These are phyloP conservation scores for Coprinopsis strossmayeri DNA, from an alignment of 768 basidiomycete species.

Conservation along the genomic window DNA sequence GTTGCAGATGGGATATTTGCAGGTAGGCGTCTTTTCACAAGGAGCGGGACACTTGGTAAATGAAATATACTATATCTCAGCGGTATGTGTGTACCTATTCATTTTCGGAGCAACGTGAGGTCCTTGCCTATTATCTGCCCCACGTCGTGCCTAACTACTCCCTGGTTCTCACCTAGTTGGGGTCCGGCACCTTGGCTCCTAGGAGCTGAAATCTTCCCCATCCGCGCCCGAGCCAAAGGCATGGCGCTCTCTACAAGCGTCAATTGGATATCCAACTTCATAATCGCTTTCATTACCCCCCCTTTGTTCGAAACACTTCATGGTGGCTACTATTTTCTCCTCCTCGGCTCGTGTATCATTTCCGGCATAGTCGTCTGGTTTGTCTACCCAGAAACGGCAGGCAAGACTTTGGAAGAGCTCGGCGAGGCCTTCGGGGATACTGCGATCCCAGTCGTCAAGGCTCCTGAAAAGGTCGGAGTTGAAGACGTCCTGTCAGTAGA, in stretches of 20 bases:
- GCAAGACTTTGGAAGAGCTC: constrained; percentile 41
- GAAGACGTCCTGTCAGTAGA: no score
- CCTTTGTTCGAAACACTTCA: constrained; percentile 36
- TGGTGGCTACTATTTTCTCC: constrained; percentile 46
- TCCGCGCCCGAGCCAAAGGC: constrained; percentile 60
- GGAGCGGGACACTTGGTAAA: no score
- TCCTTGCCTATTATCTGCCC: neutral
- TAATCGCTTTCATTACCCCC: constrained; percentile 46
- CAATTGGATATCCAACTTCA: constrained; percentile 70
- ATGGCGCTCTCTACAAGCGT: constrained; percentile 58
- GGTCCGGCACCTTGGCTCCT: constrained; percentile 50
- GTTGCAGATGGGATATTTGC: constrained; percentile 26
- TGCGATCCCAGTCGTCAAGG: neutral
- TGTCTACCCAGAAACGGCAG: constrained; percentile 43
- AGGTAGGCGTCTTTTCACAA: constrained; percentile 18
- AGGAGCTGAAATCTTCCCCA: constrained; percentile 43
- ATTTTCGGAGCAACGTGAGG: constrained; percentile 45
- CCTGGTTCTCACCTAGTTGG: constrained; percentile 26
- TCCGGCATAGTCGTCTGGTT: constrained; percentile 40
- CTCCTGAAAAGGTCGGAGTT: neutral
- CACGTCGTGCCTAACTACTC: neutral
- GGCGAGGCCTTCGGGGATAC: constrained; percentile 42
- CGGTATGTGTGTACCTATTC: constrained; percentile 51
- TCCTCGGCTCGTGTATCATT: constrained; percentile 38
- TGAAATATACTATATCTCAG: no score